Evolutionary conservation across 768 basidiomycete species (phyloP).

Genomic region (Lactifluus piperatus): DNA sequence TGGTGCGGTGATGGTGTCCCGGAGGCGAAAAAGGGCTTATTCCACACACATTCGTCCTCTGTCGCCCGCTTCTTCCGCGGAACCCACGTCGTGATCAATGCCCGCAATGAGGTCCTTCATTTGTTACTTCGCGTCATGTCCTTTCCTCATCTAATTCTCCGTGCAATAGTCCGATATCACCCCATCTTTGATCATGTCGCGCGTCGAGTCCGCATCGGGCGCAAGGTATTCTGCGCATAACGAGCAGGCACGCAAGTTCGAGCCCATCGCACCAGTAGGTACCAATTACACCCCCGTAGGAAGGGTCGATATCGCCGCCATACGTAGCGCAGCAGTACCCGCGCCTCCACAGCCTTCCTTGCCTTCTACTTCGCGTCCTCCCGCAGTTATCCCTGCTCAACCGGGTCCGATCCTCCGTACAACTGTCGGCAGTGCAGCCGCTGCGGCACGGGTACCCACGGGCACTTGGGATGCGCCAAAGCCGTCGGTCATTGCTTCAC

Average conservation of each 20-base stretch:
- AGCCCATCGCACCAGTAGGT: conserved; percentile 78
- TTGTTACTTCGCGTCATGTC: background rate
- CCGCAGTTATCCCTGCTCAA: conserved; percentile 27
- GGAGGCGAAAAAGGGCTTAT: conserved; percentile 83
- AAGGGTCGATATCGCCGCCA: conserved; percentile 54
- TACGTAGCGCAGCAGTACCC: conserved; percentile 29
- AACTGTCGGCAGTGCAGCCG: conserved; percentile 27
- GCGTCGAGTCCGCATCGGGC: conserved; percentile 85
- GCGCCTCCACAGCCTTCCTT: conserved; percentile 17
- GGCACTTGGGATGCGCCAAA: conserved; percentile 56
- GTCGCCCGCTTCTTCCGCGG: conserved; percentile 76
- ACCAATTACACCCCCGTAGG: conserved; percentile 71
- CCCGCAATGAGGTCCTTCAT: conserved; percentile 67
- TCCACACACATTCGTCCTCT: conserved; percentile 77
- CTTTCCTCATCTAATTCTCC: background rate
- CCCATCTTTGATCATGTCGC: conserved; percentile 71
- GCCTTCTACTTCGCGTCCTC: conserved; percentile 33
- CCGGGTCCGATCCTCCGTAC: conserved; percentile 25
- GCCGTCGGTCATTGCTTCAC: conserved; percentile 27
- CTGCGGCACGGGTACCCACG: conserved; percentile 33
- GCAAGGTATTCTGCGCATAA: conserved; percentile 82
- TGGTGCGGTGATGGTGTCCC: conserved; percentile 99
- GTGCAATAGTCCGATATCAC: conserved; percentile 64
- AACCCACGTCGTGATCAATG: conserved; percentile 78
- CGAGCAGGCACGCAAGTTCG: conserved; percentile 59